Evolutionary conservation across 108 stramenopile genomes (phyloP), one percentile per base, ranked within the genome.

Genomic region (Nitzschia putrida): DNA sequence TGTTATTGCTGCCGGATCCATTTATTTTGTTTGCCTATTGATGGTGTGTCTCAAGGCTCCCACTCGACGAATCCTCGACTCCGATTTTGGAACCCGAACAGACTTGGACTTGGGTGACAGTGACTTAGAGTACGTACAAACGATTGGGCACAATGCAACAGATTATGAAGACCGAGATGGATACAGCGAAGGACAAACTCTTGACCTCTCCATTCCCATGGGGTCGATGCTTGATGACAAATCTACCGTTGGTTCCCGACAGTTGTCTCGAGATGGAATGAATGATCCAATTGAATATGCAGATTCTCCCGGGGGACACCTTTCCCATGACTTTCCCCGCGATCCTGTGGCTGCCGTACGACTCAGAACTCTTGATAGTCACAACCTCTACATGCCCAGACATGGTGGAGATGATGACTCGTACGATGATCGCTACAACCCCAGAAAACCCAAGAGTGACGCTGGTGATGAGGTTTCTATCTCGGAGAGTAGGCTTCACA

Each of bases 31-130:
- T 41, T 79, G 72, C 34, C 61, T 86, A 0, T 50, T 89, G 8
- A 38, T 89, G 7, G 81, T 88, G 16, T 92, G 91, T 55, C 66
- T 92, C 29, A 68, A 77, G 51, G 78, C 80, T 0, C 91, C 91
- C 8, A 53, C 69, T 16, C 74, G 65, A 61, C 73, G 91, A 53
- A 44, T 53, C n/a, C 69, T 91, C 29, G 87, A 88, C 57, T 67
- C 77, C 42, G 63, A 86, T 52, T 90, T 79, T 72, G 86, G 84
- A 24, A 68, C 61, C 8, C 61, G 61, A 47, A 44, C 60, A 14
- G 69, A 75, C 43, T 57, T 60, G 12, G 78, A 76, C 21, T 57
- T 80, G 40, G 71, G 53, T 11, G 57, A 42, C 10, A 66, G 51
- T 25, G 25, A 56, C 10, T 34, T 53, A 4, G 51, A 37, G 44